These are phyloP conservation scores for Tolypocladium cylindrosporum DNA, from an alignment of 2,329 filamentous ascomycete genomes.

Conservation along the genomic window DNA sequence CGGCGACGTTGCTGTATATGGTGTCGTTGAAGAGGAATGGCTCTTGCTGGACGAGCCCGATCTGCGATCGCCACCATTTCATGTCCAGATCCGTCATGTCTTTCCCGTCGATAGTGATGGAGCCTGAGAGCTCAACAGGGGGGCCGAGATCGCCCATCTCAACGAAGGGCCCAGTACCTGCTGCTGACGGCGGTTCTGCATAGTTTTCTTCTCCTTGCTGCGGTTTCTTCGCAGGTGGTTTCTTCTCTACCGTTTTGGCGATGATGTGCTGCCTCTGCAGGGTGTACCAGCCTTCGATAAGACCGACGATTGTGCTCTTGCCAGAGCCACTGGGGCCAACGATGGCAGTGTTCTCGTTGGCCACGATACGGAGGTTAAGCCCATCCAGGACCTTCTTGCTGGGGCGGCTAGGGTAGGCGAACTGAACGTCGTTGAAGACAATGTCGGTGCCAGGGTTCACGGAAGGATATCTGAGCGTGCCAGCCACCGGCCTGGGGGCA, in stretches of 20 bases:
- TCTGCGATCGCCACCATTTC: slow-evolving; percentile 52
- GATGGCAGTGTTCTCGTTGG: slow-evolving; percentile 61
- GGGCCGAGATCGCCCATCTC: slow-evolving; percentile 23
- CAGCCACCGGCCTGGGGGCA: slow-evolving; percentile 28
- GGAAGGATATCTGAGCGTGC: slow-evolving; percentile 25
- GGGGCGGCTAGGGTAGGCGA: slow-evolving; percentile 60
- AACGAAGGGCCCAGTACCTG: no score
- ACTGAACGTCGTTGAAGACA: slow-evolving; percentile 52
- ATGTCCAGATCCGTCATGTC: slow-evolving; percentile 48
- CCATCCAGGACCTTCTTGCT: slow-evolving; percentile 53
- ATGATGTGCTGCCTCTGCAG: slow-evolving; percentile 42
- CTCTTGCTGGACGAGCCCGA: slow-evolving; percentile 59
- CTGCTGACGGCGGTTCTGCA: slow-evolving; percentile 8
- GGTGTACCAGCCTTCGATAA: slow-evolving; percentile 65
- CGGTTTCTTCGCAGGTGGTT: slow-evolving; percentile 24
- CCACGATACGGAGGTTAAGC: slow-evolving; percentile 46
- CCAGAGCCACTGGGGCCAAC: slow-evolving; percentile 65
- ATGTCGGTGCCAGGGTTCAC: slow-evolving; percentile 19
- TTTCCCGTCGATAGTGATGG: slow-evolving; percentile 42
- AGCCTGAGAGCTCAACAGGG: slow-evolving; percentile 31
- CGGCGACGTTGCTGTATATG: slow-evolving; percentile 52
- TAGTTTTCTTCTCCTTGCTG: slow-evolving; percentile 22
- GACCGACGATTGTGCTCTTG: slow-evolving; percentile 63
- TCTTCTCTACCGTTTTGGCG: slow-evolving; percentile 34
- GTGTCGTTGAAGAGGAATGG: slow-evolving; percentile 59